Conservation (phyloP, 2,329 filamentous ascomycete genomes). For the Phyllosticta citribraziliensis region DNA sequence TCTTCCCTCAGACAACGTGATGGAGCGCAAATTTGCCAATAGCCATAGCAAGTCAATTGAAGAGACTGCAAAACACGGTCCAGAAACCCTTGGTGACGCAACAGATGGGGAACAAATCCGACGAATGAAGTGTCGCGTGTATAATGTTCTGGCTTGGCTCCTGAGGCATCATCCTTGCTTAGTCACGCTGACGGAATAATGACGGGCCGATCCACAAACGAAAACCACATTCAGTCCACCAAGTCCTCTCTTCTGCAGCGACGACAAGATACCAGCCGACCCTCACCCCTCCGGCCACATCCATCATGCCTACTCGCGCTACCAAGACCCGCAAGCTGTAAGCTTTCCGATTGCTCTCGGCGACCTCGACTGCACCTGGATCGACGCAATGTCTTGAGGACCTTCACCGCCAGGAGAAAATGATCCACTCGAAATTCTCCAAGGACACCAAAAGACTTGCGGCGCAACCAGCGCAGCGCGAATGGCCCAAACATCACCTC, state of each 20-base stretch:
- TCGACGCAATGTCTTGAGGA: not conserved
- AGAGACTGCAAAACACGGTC: not conserved
- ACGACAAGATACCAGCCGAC: not conserved
- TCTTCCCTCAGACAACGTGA: not conserved
- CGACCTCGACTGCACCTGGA: conserved; percentile 13
- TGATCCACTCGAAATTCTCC: not conserved
- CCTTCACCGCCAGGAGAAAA: not conserved
- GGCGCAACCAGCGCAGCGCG: not conserved
- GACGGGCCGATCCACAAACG: not conserved
- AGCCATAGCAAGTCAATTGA: not conserved
- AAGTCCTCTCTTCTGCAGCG: not conserved
- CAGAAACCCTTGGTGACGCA: not conserved
- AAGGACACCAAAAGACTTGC: not conserved
- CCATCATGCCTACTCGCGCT: conserved; percentile 59
- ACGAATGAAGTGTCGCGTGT: not conserved
- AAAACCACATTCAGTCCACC: not conserved
- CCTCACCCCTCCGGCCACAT: not conserved
- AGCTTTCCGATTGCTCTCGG: conserved; percentile 43
- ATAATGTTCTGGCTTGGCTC: not conserved
- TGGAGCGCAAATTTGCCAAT: not conserved
- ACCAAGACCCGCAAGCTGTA: conserved; percentile 62
- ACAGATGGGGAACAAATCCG: not conserved
- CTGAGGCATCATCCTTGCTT: not conserved
- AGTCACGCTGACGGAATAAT: not conserved
- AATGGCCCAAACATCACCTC: not conserved